Conservation (phyloP, 2,329 filamentous ascomycete genomes). For the Neofusicoccum sp. region DNA sequence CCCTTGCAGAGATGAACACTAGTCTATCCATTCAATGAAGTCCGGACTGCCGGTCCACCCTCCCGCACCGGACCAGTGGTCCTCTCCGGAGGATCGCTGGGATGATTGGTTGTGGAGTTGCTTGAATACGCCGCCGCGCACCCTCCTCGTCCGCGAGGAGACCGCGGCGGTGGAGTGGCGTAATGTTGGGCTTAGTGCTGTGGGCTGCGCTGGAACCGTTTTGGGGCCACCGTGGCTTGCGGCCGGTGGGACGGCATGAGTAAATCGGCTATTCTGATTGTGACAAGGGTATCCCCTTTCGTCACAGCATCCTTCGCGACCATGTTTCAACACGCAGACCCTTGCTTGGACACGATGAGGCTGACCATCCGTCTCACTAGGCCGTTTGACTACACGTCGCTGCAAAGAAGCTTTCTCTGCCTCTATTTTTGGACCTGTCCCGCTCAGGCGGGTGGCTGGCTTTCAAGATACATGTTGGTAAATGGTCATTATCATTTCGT, state of each 20-base stretch:
- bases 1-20: constrained; percentile 55
- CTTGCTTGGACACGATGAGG: not conserved
- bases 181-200: constrained; percentile 58
- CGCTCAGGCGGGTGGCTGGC: not conserved
- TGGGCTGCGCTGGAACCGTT: constrained; percentile 35
- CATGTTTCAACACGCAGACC: not conserved
- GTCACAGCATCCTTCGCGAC: not conserved
- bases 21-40: constrained; percentile 64
- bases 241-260: constrained; percentile 66
- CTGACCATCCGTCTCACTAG: constrained; percentile 1
- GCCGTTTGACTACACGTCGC: not conserved
- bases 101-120: constrained; percentile 73
- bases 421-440: not conserved
- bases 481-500: not conserved
- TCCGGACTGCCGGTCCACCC: constrained; percentile 65
- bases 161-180: constrained; percentile 25
- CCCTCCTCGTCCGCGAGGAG: constrained; percentile 38
- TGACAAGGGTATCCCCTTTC: not conserved
- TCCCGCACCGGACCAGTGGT: constrained; percentile 64
- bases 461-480: too few species aligned
- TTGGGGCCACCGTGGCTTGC: constrained; percentile 45
- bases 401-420: not conserved
- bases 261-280: constrained; percentile 68
- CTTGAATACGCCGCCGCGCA: constrained; percentile 28
- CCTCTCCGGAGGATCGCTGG: constrained; percentile 49